Evolutionary conservation across 306 rosid genomes (phyloP).

Genomic region (Trichosanthes cucumerina): DNA sequence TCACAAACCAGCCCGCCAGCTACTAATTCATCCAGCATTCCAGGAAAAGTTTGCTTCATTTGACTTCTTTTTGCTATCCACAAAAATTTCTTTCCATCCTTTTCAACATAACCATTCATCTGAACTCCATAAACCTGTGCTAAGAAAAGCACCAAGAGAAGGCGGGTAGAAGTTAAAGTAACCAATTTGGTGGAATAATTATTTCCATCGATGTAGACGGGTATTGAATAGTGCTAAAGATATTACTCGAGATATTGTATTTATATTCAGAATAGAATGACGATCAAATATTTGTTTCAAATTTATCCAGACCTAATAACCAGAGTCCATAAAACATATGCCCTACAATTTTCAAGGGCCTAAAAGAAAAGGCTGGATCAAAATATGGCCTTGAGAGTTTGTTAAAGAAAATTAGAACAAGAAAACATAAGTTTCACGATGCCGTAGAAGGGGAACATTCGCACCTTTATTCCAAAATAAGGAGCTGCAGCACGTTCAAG

Average conservation of each 20-base stretch:
- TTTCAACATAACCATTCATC: slow-evolving; percentile 76
- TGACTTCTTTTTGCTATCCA: slow-evolving; percentile 89
- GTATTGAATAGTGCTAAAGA: not conserved
- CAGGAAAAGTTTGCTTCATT: slow-evolving; percentile 61
- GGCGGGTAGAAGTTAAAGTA: not conserved
- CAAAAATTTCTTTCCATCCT: slow-evolving; percentile 49
- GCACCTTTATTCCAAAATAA: slow-evolving; percentile 84
- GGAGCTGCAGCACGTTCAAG: slow-evolving; percentile 97
- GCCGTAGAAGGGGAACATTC: not conserved
- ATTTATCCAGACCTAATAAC: not conserved
- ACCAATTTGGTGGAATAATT: not conserved
- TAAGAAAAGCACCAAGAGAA: slow-evolving; percentile 19
- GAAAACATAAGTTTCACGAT: not conserved
- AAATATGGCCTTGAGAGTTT: not conserved
- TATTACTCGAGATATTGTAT: not conserved
- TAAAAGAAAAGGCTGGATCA: not conserved
- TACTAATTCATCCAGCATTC: slow-evolving; percentile 83
- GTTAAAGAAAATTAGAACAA: too few relatives aligned
- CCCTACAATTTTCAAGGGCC: not conserved
- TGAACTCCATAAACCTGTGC: slow-evolving; percentile 75
- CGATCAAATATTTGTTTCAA: not conserved
- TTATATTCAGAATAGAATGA: not conserved
- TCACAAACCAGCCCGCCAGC: slow-evolving; percentile 94
- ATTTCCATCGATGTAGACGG: slow-evolving; percentile 15
- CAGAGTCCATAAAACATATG: slow-evolving; percentile 1